phyloP scores from a whole-genome alignment of 2,329 filamentous ascomycete genomes.

The Pseudocercospora cruenta region DNA sequence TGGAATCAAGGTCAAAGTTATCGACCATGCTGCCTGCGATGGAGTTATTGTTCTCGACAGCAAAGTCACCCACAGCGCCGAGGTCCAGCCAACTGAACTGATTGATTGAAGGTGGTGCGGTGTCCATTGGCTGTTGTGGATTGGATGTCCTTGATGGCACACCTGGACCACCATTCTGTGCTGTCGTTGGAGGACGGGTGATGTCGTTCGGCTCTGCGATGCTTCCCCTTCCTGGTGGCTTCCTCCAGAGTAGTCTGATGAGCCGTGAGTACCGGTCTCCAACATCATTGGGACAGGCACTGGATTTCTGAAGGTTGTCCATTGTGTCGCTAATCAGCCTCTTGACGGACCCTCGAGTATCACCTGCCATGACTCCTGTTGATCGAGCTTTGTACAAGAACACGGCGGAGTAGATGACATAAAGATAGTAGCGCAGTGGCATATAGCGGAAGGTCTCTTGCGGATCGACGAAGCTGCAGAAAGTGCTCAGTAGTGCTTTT shows the following conservation, averaged over 20 bases:
- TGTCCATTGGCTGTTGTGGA: slow-evolving; percentile 20
- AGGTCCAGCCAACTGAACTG: slow-evolving; percentile 67
- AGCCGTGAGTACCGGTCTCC: slow-evolving; percentile 65
- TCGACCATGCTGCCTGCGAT: slow-evolving; percentile 36
- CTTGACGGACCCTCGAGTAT: slow-evolving; percentile 60
- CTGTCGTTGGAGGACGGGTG: slow-evolving; percentile 21
- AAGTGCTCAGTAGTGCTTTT: slow-evolving; percentile 62
- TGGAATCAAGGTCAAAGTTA: slow-evolving; percentile 34
- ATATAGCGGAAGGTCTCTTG: slow-evolving; percentile 64
- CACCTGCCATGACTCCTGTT: slow-evolving; percentile 61
- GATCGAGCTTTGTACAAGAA: slow-evolving; percentile 68
- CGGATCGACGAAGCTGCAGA: slow-evolving; percentile 64
- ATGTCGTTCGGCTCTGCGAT: slow-evolving; percentile 31
- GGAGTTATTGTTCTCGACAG: slow-evolving; percentile 39
- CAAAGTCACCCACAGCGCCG: slow-evolving; percentile 63
- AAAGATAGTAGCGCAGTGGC: slow-evolving; percentile 67
- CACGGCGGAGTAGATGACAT: slow-evolving; percentile 65
- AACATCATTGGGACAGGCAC: slow-evolving; percentile 61
- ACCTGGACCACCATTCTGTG: slow-evolving; percentile 18
- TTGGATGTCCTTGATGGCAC: slow-evolving; percentile 14
- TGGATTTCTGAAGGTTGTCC: slow-evolving; percentile 62
- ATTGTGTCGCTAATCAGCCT: slow-evolving; percentile 63
- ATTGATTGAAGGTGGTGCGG: slow-evolving; percentile 45
- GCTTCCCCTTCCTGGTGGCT: slow-evolving; percentile 32
- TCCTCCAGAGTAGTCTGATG: slow-evolving; percentile 63